Percentiles rank a stretch among this genome's conserved stretches.
phyloP scores from a whole-genome alignment of 1,139 yeast species.

The Lodderomyces jiufengensis region DNA sequence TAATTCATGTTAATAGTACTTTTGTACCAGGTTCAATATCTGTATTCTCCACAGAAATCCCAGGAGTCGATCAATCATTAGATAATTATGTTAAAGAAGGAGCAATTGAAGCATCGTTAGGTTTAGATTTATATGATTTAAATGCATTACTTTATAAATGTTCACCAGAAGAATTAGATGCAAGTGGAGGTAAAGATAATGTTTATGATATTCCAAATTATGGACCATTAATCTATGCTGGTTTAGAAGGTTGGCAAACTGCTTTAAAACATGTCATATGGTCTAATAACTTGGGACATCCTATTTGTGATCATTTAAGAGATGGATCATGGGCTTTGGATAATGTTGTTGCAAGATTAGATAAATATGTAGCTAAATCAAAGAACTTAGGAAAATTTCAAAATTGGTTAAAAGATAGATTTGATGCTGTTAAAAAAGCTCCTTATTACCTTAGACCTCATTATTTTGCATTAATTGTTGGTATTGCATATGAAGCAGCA shows the following conservation, averaged over 20 bases:
- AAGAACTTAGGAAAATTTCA: constrained; percentile 50
- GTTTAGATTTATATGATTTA: constrained; percentile 62
- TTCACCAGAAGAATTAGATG: constrained; percentile 85
- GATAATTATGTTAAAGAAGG: constrained; percentile 68
- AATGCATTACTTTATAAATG: constrained; percentile 74
- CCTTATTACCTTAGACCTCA: constrained; percentile 86
- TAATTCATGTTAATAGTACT: constrained; percentile 45
- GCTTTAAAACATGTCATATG: constrained; percentile 60
- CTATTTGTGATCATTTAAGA: constrained; percentile 76
- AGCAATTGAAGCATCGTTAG: constrained; percentile 66
- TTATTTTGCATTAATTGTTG: constrained; percentile 76
- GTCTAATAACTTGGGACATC: constrained; percentile 77
- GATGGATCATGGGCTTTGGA: constrained; percentile 90
- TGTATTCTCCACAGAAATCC: constrained; percentile 70
- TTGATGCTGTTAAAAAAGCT: constrained; percentile 58
- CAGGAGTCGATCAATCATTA: constrained; percentile 47
- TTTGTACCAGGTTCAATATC: constrained; percentile 93
- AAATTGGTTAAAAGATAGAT: constrained; percentile 66
- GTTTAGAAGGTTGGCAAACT: constrained; percentile 89
- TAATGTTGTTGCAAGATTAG: constrained; percentile 61
- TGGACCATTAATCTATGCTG: constrained; percentile 80
- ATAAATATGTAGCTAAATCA: constrained; percentile 46
- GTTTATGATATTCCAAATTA: constrained; percentile 68
- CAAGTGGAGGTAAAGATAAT: constrained; percentile 67
- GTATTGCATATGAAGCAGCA: constrained; percentile 79